Percentiles rank a stretch among this genome's conserved stretches.
Conservation (phyloP, 2,329 filamentous ascomycete genomes). For the Xylariaceae sp. region DNA sequence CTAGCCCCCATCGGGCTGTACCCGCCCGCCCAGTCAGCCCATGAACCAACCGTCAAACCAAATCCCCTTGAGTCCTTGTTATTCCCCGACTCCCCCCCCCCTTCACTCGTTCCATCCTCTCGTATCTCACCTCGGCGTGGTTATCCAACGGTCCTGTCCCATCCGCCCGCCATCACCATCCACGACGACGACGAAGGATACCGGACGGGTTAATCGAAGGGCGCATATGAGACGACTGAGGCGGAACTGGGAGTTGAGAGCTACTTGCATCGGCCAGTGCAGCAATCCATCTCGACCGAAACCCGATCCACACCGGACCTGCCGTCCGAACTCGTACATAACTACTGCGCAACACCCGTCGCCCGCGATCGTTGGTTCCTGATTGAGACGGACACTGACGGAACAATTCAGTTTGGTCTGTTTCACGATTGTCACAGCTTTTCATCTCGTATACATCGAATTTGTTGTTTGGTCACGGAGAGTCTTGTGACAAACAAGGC, state of each 20-base stretch:
- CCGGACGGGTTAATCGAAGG: neutral
- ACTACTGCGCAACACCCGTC: too few species aligned
- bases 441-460: too few species aligned
- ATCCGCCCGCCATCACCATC: conserved; percentile 13
- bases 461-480: too few species aligned
- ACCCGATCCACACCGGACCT: too few species aligned
- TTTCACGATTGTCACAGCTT: too few species aligned
- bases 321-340: too few species aligned
- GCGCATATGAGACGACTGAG: neutral
- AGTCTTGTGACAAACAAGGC: neutral
- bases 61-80: conserved; percentile 13
- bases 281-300: too few species aligned
- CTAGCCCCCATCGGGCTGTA: neutral
- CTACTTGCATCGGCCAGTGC: too few species aligned
- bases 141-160: conserved; percentile 9
- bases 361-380: too few species aligned
- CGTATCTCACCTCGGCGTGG: conserved; percentile 17
- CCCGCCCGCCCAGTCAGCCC: neutral
- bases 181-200: conserved; percentile 7
- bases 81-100: conserved; percentile 10
- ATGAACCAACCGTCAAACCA: conserved; percentile 15
- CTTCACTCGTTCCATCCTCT: conserved; percentile 12
- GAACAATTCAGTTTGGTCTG: too few species aligned
- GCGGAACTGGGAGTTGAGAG: too few species aligned
- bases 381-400: too few species aligned